A percentile compares a stretch with the other conserved stretches of the same genome.
These are phyloP conservation scores for Naganishia friedmannii DNA, from an alignment of 768 basidiomycete species.

Conservation along the genomic window DNA sequence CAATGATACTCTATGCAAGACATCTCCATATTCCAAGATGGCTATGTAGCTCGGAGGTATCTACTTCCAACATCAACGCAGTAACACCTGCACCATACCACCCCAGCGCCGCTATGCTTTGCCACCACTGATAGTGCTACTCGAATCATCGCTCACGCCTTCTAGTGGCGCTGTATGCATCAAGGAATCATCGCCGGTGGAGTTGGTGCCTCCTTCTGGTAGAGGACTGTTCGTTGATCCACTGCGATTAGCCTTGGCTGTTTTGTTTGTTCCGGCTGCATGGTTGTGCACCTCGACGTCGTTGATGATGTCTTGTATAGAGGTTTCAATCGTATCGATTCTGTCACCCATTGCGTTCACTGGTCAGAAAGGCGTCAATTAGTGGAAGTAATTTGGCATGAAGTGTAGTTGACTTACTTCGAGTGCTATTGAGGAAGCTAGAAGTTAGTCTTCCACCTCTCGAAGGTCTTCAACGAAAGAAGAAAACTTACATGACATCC, in stretches of 20 bases:
- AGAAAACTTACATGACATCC: constrained; percentile 69
- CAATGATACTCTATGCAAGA: too few species aligned
- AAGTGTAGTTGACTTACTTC: constrained; percentile 26
- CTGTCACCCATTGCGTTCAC: constrained; percentile 91
- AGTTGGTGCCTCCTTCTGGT: not conserved
- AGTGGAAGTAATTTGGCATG: not conserved
- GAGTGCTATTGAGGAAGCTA: constrained; percentile 25
- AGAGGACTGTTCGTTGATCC: not conserved
- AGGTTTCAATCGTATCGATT: constrained; percentile 81
- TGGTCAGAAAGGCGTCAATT: constrained; percentile 48
- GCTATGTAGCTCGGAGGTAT: too few species aligned
- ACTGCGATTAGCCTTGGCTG: not conserved
- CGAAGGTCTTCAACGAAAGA: constrained; percentile 50
- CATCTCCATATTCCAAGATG: too few species aligned
- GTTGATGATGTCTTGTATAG: constrained; percentile 89
- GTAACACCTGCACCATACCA: not conserved
- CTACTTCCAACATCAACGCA: not conserved
- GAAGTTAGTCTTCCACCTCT: constrained; percentile 21
- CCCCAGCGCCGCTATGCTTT: not conserved
- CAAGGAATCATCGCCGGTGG: constrained; percentile 4
- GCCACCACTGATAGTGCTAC: not conserved
- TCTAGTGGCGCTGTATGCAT: constrained; percentile 2
- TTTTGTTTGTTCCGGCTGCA: not conserved
- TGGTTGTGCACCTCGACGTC: constrained; percentile 49
- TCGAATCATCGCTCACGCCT: constrained; percentile 18